Percentiles rank a stretch among this genome's conserved stretches.
phyloP scores from a whole-genome alignment of 202 grass and related monocot species.

The Hordeum pubiflorum region DNA sequence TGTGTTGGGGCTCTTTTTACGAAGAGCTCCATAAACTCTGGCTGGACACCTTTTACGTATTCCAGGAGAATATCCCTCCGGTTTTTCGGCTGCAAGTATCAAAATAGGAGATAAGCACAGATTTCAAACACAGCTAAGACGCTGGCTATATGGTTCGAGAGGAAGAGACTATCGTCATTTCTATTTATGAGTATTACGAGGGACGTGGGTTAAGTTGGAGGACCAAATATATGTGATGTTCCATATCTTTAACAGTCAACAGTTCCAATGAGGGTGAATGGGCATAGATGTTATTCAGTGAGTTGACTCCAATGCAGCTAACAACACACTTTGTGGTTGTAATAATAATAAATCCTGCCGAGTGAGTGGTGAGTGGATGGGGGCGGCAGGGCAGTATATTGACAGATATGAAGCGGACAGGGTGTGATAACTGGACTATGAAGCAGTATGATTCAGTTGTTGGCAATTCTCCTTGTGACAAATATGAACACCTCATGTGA shows the following conservation, averaged over 20 bases:
- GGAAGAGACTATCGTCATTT: background rate
- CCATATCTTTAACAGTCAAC: background rate
- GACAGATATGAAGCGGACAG: too few relatives aligned
- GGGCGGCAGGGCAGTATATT: too few relatives aligned
- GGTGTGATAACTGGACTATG: too few relatives aligned
- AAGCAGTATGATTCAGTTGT: too few relatives aligned
- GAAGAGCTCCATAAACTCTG: slow-evolving; percentile 94
- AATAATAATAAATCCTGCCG: too few relatives aligned
- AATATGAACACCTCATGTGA: too few relatives aligned
- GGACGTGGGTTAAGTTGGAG: background rate
- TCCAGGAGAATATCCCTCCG: slow-evolving; percentile 85
- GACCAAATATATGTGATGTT: background rate
- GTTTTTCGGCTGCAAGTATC: slow-evolving; percentile 51
- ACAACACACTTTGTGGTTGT: background rate
- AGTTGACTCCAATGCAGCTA: background rate
- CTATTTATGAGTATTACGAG: background rate
- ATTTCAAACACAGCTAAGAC: background rate
- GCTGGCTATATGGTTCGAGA: background rate
- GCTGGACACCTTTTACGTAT: slow-evolving; percentile 77
- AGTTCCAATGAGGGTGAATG: background rate
- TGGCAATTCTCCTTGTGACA: background rate
- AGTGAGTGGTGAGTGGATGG: too few relatives aligned
- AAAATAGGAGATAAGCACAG: background rate
- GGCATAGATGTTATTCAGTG: background rate
- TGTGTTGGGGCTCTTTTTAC: slow-evolving; percentile 77